Conservation (phyloP, 2,329 filamentous ascomycete genomes). For the Cyphellophora europaea region DNA sequence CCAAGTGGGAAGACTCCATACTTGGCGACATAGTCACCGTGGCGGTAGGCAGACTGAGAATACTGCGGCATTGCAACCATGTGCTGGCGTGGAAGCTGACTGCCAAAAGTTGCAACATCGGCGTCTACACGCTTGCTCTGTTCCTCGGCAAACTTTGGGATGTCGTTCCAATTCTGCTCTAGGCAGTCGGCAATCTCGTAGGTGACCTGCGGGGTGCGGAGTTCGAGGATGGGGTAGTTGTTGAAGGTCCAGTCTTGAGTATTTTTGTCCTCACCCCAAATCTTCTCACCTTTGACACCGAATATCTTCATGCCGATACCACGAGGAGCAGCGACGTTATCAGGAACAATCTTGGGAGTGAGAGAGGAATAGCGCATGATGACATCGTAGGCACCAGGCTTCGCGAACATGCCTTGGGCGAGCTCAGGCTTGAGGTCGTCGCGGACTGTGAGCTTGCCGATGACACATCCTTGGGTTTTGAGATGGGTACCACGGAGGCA, state of each 20-base stretch:
- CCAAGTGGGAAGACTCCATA: constrained; percentile 11
- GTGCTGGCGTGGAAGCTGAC: constrained; percentile 10
- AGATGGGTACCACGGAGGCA: constrained; percentile 13
- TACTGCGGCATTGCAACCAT: constrained; percentile 15
- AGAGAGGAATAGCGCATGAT: constrained; percentile 17
- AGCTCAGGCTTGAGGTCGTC: constrained; percentile 11
- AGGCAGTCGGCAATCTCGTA: constrained; percentile 13
- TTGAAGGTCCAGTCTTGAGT: constrained; percentile 15
- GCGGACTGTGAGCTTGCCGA: constrained; percentile 14
- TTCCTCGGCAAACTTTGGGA: constrained; percentile 11
- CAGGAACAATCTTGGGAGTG: constrained; percentile 12
- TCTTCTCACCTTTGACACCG: constrained; percentile 13
- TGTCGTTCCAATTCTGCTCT: constrained; percentile 12
- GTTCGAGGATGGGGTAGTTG: constrained; percentile 14
- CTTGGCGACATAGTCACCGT: constrained; percentile 14
- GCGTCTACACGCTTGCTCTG: constrained; percentile 8
- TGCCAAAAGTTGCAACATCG: constrained; percentile 8
- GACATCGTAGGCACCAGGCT: constrained; percentile 13
- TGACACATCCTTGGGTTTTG: constrained; percentile 14
- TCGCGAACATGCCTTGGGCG: constrained; percentile 14
- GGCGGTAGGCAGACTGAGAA: constrained; percentile 14
- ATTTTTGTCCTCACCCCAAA: constrained; percentile 15
- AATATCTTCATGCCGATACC: constrained; percentile 16
- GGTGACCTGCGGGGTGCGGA: constrained; percentile 9
- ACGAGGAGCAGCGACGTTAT: constrained; percentile 13